phyloP scores from a whole-genome alignment of 148 eudicot genomes.

The Cornus suecica region DNA sequence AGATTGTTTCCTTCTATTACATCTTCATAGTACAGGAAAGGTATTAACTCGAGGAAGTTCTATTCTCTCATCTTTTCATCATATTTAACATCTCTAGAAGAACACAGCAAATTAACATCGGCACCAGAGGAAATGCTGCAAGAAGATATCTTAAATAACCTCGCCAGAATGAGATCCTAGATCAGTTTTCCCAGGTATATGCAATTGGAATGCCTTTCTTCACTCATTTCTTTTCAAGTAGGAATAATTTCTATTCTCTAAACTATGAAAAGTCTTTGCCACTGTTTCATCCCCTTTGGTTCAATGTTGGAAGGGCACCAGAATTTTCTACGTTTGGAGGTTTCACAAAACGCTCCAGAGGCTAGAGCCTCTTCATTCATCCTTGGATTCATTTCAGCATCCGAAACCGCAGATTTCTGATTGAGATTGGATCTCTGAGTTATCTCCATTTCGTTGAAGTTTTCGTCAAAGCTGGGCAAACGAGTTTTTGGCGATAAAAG shows the following conservation, averaged over 20 bases:
- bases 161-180: background rate
- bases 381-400: conserved; percentile 54
- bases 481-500: conserved; percentile 95
- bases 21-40: background rate
- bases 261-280: conserved; percentile 66
- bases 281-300: conserved; percentile 65
- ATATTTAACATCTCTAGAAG: background rate
- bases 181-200: background rate
- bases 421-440: conserved; percentile 69
- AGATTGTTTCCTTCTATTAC: background rate
- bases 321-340: conserved; percentile 79
- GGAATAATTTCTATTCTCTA: background rate
- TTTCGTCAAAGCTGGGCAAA: conserved; percentile 89
- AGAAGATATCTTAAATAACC: background rate
- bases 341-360: conserved; percentile 83
- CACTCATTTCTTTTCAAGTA: background rate
- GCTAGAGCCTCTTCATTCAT: conserved; percentile 92
- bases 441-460: conserved; percentile 93
- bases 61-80: background rate
- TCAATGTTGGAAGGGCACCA: conserved; percentile 88
- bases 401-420: conserved; percentile 86
- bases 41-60: background rate
- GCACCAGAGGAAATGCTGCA: background rate
- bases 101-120: background rate
- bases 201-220: too few relatives aligned